Base-by-base conservation (phyloP, 2,329 filamentous ascomycete genomes). In the Phaeosphaeria sp. region DNA sequence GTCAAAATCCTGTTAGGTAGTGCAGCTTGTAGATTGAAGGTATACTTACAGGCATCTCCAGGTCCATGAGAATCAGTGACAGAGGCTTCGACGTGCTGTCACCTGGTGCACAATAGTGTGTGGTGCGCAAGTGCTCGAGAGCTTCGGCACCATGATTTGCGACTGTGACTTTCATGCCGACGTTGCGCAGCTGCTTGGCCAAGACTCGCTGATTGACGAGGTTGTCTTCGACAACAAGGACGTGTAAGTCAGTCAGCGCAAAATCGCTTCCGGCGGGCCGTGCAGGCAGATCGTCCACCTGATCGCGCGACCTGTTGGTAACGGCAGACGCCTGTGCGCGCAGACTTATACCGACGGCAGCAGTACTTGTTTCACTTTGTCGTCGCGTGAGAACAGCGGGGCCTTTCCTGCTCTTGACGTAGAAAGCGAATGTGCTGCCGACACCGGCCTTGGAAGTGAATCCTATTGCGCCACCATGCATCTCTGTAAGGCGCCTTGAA, bases 121-220 rank as follows among this genome's bases (percentile, higher is more conserved):
- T 78, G 13, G 52, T 68, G 15, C 58, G 57, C 2, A 80, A 54
- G 36, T 77, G 72, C 3, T 74, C 69, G 1, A 80, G 65, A 0
- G 76, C 76, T 62, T 79, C 77, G 6, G 59, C 66, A 1, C 78
- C 78, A 54, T 80, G 72, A 40, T 75, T 74, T 2, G 77, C 78
- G 3, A 79, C 72, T 11, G 63, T 57, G 8, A 80, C 77, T 13
- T 66, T 63, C 63, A 74, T 76, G 7, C 76, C 75, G 2, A 73
- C 54, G 11, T 74, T 75, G 6, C 67, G 64, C 3, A 80, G 67
- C 48, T 79, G 78, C 57, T 76, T 79, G 3, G 73, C 66, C 15
- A 80, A 63, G 17, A 80, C 77, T 25, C 73, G 71, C 53, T 80
- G 78, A 21, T 80, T 80, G 36, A 79, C 69, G 6, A 78, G 61